Evolutionary conservation across 352 stramenopile genomes (phyloP).

Genomic region (Phytophthora boehmeriae): DNA sequence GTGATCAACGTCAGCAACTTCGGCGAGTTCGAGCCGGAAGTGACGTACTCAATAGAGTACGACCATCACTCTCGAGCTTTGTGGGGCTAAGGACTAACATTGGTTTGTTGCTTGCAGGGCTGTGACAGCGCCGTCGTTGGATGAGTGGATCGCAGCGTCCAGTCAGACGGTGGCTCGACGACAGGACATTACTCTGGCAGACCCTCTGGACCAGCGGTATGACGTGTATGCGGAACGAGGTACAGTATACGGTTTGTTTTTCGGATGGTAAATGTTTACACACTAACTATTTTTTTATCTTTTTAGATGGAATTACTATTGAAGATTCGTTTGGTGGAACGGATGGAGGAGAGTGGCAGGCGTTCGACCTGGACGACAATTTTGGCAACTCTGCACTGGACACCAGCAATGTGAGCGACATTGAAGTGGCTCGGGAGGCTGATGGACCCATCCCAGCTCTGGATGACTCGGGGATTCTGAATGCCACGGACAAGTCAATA

Average conservation of each 20-base stretch:
- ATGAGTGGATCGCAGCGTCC: conserved; percentile 82
- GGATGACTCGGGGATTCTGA: conserved; percentile 65
- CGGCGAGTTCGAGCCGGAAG: conserved; percentile 84
- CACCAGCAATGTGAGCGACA: conserved; percentile 74
- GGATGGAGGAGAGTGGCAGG: conserved; percentile 70
- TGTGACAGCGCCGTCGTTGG: conserved; percentile 64
- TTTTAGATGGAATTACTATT: conserved; percentile 64
- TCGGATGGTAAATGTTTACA: not conserved
- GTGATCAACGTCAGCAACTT: conserved; percentile 89
- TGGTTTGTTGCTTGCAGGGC: conserved; percentile 44
- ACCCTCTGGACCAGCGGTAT: conserved; percentile 61
- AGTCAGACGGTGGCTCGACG: conserved; percentile 79
- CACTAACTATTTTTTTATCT: conserved; percentile 7
- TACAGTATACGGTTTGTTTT: conserved; percentile 14
- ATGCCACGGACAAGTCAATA: conserved; percentile 54
- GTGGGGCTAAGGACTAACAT: conserved; percentile 11
- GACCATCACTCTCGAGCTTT: not conserved
- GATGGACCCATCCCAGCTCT: conserved; percentile 51
- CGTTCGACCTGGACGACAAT: conserved; percentile 81
- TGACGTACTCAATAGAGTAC: conserved; percentile 88
- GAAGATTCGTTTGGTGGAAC: conserved; percentile 75
- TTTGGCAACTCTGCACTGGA: conserved; percentile 60
- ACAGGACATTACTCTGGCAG: conserved; percentile 86
- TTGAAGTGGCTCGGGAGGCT: conserved; percentile 83
- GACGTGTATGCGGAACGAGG: conserved; percentile 58